Evolutionary conservation across 2,329 filamentous ascomycete genomes (phyloP).

Genomic region (Trichoderma citrinoviride): DNA sequence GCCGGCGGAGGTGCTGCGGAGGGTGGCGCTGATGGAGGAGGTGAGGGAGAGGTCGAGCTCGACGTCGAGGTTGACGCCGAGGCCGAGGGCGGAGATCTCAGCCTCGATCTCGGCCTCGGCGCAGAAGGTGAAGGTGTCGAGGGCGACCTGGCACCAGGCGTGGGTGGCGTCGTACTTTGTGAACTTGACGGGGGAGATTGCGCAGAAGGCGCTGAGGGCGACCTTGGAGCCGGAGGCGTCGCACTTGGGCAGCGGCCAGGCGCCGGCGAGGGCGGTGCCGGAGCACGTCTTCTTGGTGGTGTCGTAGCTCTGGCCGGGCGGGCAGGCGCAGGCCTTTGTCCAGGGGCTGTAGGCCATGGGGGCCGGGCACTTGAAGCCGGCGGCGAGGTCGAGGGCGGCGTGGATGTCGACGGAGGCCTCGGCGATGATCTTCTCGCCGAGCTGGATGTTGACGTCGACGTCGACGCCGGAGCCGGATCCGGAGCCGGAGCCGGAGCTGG

Average conservation of each 20-base stretch:
- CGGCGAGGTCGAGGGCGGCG: slow-evolving; percentile 9
- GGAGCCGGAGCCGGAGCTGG: no score
- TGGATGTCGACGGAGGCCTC: not conserved
- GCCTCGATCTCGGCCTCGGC: slow-evolving; percentile 34
- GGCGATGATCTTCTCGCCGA: slow-evolving; percentile 26
- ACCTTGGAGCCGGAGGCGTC: slow-evolving; percentile 30
- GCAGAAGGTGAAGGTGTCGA: slow-evolving; percentile 36
- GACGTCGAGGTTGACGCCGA: slow-evolving; percentile 28
- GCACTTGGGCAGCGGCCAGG: slow-evolving; percentile 36
- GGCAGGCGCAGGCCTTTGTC: slow-evolving; percentile 44
- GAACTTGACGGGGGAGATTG: slow-evolving; percentile 37
- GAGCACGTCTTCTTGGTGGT: slow-evolving; percentile 30
- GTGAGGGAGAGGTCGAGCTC: slow-evolving; percentile 24
- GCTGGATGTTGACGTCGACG: slow-evolving; percentile 1
- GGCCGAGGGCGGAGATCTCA: slow-evolving; percentile 27
- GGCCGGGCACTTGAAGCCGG: slow-evolving; percentile 34
- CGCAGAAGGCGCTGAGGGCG: slow-evolving; percentile 36
- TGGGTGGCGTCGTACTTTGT: slow-evolving; percentile 36
- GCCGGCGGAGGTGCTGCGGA: slow-evolving; percentile 35
- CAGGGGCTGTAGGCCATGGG: slow-evolving; percentile 40
- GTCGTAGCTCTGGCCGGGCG: slow-evolving; percentile 42
- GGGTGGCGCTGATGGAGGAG: slow-evolving; percentile 31
- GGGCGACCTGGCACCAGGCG: slow-evolving; percentile 37
- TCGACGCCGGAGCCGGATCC: no score
- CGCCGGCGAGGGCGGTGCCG: slow-evolving; percentile 31